Evolutionary conservation across 192 early-diverging fungal species (phyloP), one percentile per base, ranked within the genome.

Genomic region (Backusella parvicylindrica): DNA sequence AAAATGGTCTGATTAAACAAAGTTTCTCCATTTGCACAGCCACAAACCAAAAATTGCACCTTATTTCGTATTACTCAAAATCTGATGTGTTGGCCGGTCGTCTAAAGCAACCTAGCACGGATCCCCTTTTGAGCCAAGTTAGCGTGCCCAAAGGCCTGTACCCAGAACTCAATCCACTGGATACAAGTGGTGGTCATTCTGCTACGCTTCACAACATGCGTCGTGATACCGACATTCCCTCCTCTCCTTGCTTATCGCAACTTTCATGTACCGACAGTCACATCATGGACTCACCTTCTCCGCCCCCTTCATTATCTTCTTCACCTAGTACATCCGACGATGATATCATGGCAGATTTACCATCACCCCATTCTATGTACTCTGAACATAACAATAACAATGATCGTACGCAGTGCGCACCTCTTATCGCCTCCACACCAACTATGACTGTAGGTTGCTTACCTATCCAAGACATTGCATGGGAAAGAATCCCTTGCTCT

Each of bases 41-140:
- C 11, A 88, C 90, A 63, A 90, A 92, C 70, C 90, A 93, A 78
- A 92, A 90, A 77, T 84, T 95, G 66, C 94, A 96, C 80, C 87
- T 97, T 28, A 96, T 97, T 79, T 92, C 91, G 16, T 97, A 97
- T 85, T 97, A 95, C 77, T 89, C 92, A 21, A 93, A 92, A 75
- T 90, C 91, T 43, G 95, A 96, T 84, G 84, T 92, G 26, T 81
- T 88, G 30, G 83, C 83, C 31, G 89, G 89, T 8, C 82, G 87
- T 38, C 81, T 97, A 67, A 76, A 86, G 75, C 90, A 89, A 9
- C 96, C 96, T 4, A 86, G 86, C 5, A 81, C 77, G 1, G 89
- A 94, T 73, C 88, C 90, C 38, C 79, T 81, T 47, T 88, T 96
- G 60, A 84, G 88, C 23, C 72, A 85, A 65, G 80, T 97, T 37